A percentile compares a stretch with the other conserved stretches of the same genome.
Evolutionary conservation across 2,329 filamentous ascomycete species (phyloP).

Genomic region (Pyricularia pennisetigena): DNA sequence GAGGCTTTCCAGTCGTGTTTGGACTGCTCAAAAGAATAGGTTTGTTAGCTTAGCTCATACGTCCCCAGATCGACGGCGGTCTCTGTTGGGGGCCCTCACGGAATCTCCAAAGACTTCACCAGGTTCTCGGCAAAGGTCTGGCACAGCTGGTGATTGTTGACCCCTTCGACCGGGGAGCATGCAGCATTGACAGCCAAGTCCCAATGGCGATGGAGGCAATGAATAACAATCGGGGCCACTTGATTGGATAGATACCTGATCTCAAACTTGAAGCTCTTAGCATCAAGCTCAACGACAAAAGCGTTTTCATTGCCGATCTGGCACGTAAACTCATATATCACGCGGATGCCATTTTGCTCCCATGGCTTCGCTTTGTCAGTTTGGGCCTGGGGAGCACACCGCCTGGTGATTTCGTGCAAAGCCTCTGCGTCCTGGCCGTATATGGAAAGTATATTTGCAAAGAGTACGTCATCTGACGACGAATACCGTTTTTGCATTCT

Average conservation of each 20-base stretch:
- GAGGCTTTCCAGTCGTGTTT: neutral
- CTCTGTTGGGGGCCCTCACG: conserved; percentile 8
- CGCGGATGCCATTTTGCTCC: neutral
- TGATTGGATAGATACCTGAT: conserved; percentile 12
- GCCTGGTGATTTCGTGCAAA: neutral
- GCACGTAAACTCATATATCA: conserved; percentile 15
- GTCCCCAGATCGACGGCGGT: neutral
- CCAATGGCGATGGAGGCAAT: conserved; percentile 21
- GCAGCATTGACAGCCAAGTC: conserved; percentile 17
- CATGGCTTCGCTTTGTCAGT: neutral
- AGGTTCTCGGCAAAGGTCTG: conserved; percentile 16
- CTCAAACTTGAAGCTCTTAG: conserved; percentile 11
- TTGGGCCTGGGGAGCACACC: neutral
- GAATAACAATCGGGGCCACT: conserved; percentile 14
- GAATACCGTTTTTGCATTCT: conserved; percentile 10
- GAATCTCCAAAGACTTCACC: conserved; percentile 14
- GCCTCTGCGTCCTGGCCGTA: conserved; percentile 11
- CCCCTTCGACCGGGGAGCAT: conserved; percentile 10
- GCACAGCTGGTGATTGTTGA: conserved; percentile 12
- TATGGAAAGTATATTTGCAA: conserved; percentile 18
- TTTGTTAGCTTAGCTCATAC: neutral
- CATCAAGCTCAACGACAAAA: conserved; percentile 15
- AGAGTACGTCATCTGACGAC: conserved; percentile 11
- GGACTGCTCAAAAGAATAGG: neutral
- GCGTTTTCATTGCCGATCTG: conserved; percentile 4